Conservation (phyloP, 306 rosid species). For the Dalbergia oliveri region DNA sequence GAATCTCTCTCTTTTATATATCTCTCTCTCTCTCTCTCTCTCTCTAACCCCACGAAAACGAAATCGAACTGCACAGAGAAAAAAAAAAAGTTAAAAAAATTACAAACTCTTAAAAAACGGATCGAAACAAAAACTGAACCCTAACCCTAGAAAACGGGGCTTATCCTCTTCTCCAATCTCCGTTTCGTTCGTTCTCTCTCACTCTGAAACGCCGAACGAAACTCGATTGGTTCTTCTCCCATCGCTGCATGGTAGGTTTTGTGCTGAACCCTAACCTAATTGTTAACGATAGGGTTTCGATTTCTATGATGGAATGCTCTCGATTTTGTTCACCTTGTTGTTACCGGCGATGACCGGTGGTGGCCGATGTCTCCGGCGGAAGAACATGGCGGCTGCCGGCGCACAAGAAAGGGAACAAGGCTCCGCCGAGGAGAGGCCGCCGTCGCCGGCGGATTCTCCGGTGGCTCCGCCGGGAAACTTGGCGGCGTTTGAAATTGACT, state of each 20-base stretch:
- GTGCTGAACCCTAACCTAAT: not conserved
- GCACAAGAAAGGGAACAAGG: conserved; percentile 45
- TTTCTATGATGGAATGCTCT: conserved; percentile 73
- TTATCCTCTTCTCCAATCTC: conserved; percentile 53
- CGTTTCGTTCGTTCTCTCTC: conserved; percentile 20
- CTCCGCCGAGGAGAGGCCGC: conserved; percentile 61
- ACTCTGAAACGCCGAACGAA: conserved; percentile 28
- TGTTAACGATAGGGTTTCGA: conserved; percentile 52
- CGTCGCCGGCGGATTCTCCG: conserved; percentile 53
- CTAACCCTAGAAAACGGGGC: conserved; percentile 72
- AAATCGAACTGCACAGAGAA: conserved; percentile 57
- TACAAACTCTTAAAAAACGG: conserved; percentile 59
- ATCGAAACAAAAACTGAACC: conserved; percentile 81
- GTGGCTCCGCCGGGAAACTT: conserved; percentile 49
- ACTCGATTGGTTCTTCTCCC: conserved; percentile 43
- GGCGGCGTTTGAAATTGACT: conserved; percentile 52
- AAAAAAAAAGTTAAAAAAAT: conserved; percentile 40
- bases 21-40: conserved; percentile 6
- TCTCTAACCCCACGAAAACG: conserved; percentile 61
- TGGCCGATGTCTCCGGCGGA: conserved; percentile 74
- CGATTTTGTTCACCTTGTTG: conserved; percentile 48
- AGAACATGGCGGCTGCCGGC: conserved; percentile 55
- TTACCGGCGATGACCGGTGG: conserved; percentile 87
- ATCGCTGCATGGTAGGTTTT: conserved; percentile 31
- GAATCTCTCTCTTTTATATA: conserved; percentile 53